Conservation (phyloP, 257 asterid genomes). For the Lycium ferocissimum region DNA sequence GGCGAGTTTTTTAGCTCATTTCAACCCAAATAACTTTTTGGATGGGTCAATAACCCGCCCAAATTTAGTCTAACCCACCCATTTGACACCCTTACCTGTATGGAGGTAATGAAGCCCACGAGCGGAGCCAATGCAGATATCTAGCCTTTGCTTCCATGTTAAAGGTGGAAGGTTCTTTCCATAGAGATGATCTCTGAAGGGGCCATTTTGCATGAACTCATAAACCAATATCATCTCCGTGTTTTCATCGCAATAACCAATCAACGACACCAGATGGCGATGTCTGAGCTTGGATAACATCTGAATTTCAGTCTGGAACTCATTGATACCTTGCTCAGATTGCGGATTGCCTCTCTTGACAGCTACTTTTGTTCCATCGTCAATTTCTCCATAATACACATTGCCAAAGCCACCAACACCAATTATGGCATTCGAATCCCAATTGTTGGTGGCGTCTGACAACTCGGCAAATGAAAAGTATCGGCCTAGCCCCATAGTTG, state of each 20-base stretch:
- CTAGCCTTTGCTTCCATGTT: constrained; percentile 83
- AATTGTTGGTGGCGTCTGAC: constrained; percentile 80
- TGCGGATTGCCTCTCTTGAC: constrained; percentile 92
- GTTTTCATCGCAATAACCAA: constrained; percentile 90
- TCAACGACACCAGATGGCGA: constrained; percentile 86
- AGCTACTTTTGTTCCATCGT: constrained; percentile 79
- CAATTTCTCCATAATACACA: constrained; percentile 70
- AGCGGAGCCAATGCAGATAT: constrained; percentile 89
- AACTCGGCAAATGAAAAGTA: constrained; percentile 56
- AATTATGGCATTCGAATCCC: constrained; percentile 66
- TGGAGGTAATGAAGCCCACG: constrained; percentile 92
- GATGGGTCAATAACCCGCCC: no score
- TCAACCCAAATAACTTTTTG: no score
- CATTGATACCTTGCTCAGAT: constrained; percentile 94
- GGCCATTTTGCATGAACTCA: constrained; percentile 86
- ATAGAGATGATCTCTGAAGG: constrained; percentile 82
- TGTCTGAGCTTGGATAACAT: constrained; percentile 89
- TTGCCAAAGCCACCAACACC: constrained; percentile 96
- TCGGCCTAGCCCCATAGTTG: constrained; percentile 56
- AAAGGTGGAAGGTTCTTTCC: constrained; percentile 55
- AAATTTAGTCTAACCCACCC: no score
- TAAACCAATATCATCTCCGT: constrained; percentile 91
- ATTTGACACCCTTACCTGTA: constrained; percentile 52
- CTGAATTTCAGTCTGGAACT: constrained; percentile 90
- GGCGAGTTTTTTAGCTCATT: no score